phyloP scores from a whole-genome alignment of 495 filamentous ascomycete species.

The Lindgomyces ingoldianus region DNA sequence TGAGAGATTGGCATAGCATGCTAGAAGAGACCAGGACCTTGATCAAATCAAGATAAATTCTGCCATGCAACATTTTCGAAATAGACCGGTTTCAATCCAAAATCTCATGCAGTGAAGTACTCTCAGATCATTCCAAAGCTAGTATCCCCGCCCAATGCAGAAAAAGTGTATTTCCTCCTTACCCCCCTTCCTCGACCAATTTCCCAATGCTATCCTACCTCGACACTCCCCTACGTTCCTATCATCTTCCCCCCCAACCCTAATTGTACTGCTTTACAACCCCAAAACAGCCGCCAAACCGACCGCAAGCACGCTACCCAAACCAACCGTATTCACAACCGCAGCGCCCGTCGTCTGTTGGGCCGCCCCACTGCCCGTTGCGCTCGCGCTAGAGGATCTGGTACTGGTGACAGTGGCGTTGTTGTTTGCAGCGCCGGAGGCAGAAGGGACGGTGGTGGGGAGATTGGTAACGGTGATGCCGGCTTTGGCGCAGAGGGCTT shows the following conservation, averaged over 20 bases:
- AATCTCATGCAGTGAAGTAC: no score
- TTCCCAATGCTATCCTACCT: neutral
- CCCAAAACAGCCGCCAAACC: conserved; percentile 29
- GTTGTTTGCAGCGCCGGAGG: neutral
- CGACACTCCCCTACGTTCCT: neutral
- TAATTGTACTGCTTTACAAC: neutral
- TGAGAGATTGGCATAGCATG: no score
- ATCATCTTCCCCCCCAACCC: neutral
- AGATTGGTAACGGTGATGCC: conserved; percentile 18
- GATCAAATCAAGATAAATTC: no score
- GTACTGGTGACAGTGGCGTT: neutral
- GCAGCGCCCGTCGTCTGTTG: conserved; percentile 24
- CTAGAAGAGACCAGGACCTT: no score
- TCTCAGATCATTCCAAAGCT: no score
- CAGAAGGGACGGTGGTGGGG: conserved; percentile 23
- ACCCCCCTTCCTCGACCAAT: neutral
- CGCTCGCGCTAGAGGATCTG: neutral
- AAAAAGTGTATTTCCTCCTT: neutral
- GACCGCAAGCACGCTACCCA: conserved; percentile 24
- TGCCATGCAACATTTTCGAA: no score
- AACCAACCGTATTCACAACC: conserved; percentile 16
- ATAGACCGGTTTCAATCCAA: no score
- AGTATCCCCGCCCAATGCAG: no score
- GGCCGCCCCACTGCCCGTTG: conserved; percentile 12
- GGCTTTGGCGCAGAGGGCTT: conserved; percentile 15